Percentiles rank a stretch among this genome's conserved stretches.
phyloP scores from a whole-genome alignment of 2,329 filamentous ascomycete species.

The Zalaria obscura region DNA sequence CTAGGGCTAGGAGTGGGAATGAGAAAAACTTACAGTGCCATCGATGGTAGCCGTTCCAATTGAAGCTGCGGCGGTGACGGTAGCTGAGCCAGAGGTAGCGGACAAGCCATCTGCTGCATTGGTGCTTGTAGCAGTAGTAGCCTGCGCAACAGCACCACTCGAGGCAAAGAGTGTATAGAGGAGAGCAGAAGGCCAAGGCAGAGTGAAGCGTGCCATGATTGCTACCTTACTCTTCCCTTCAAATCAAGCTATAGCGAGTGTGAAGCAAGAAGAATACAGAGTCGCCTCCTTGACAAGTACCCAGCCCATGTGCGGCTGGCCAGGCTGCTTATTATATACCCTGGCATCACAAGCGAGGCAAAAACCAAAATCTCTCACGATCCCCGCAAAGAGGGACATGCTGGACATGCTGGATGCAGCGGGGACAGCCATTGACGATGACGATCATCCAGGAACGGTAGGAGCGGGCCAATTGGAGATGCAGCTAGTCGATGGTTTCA shows the following conservation, averaged over 20 bases:
- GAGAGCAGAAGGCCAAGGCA: not conserved
- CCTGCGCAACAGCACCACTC: slow-evolving; percentile 8
- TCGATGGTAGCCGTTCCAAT: slow-evolving; percentile 13
- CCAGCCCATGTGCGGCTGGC: not conserved
- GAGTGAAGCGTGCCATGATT: not conserved
- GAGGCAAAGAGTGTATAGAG: slow-evolving; percentile 3
- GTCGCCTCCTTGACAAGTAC: not conserved
- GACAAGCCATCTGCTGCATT: slow-evolving; percentile 9
- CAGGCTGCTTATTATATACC: not conserved
- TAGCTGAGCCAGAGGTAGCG: slow-evolving; percentile 6
- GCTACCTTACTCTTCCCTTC: not conserved
- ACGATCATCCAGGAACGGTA: not conserved
- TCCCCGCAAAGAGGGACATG: not conserved
- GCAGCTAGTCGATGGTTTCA: not conserved
- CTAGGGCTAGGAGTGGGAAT: not conserved
- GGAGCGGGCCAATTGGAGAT: not conserved
- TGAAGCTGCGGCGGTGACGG: slow-evolving; percentile 5
- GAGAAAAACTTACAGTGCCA: slow-evolving; percentile 7
- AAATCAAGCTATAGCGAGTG: not conserved
- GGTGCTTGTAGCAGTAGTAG: slow-evolving; percentile 5
- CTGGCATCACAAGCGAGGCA: not conserved
- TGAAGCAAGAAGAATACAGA: not conserved
- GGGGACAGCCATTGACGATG: not conserved
- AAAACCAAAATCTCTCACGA: not conserved
- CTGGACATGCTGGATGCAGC: too few relatives aligned